phyloP scores from a whole-genome alignment of 1,284 basidiomycete species.

The Tausonia pullulans region DNA sequence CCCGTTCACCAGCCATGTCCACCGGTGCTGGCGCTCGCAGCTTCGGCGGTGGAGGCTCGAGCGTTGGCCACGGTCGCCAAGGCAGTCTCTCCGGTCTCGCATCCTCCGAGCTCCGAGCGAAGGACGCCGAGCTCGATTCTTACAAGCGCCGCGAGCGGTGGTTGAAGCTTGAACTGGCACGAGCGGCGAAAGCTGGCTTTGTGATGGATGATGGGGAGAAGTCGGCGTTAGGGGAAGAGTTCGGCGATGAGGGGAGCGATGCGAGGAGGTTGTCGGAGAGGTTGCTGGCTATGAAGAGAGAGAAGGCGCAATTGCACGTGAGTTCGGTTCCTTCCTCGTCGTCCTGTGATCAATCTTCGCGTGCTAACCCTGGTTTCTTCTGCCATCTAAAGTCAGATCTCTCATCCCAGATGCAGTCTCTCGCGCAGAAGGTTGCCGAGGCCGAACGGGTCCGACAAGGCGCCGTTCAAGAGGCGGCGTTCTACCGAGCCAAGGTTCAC shows the following conservation, averaged over 20 bases:
- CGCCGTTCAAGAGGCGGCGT: conserved; percentile 89
- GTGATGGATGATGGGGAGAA: conserved; percentile 47
- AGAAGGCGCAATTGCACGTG: conserved; percentile 79
- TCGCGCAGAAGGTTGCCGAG: conserved; percentile 67
- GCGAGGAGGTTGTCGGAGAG: conserved; percentile 53
- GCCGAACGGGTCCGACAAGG: conserved; percentile 66
- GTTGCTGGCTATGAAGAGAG: conserved; percentile 74
- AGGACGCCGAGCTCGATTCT: conserved; percentile 67
- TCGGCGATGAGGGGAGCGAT: conserved; percentile 27
- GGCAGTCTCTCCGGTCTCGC: conserved; percentile 46
- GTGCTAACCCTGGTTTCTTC: not conserved
- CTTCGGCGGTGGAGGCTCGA: not conserved
- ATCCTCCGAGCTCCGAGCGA: conserved; percentile 59
- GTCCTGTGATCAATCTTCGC: not conserved
- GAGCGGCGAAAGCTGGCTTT: conserved; percentile 72
- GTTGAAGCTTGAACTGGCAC: conserved; percentile 70
- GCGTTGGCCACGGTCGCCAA: conserved; percentile 30
- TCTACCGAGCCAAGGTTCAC: conserved; percentile 84
- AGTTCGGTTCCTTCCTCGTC: conserved; percentile 24
- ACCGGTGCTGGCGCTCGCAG: conserved; percentile 9
- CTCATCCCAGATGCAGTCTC: conserved; percentile 59
- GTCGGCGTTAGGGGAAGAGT: conserved; percentile 38
- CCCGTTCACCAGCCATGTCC: not conserved
- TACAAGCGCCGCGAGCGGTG: conserved; percentile 69
- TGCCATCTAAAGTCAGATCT: conserved; percentile 48